These are phyloP conservation scores for Phytophthora melonis DNA, from an alignment of 352 stramenopile genomes.

Conservation along the genomic window DNA sequence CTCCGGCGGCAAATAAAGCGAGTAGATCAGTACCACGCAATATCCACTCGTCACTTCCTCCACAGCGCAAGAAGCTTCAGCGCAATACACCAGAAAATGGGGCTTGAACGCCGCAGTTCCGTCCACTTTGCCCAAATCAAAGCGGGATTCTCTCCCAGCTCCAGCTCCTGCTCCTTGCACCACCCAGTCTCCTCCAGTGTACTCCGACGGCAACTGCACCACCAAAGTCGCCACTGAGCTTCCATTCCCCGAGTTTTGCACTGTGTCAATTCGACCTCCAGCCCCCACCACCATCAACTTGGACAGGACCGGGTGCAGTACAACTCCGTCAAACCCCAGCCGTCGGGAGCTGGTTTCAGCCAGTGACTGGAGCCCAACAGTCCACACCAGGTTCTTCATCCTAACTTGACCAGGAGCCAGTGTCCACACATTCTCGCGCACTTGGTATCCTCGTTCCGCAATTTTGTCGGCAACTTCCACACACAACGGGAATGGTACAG, in stretches of 20 bases:
- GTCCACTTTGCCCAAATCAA: constrained; percentile 10
- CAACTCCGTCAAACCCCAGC: constrained; percentile 1
- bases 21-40: constrained; percentile 10
- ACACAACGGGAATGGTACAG: constrained; percentile 5
- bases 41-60: constrained; percentile 13
- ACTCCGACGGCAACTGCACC: constrained; percentile 17
- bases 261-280: background rate
- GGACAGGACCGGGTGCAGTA: constrained; percentile 4
- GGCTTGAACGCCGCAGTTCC: constrained; percentile 7
- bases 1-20: constrained; percentile 10
- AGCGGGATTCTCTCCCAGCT: background rate
- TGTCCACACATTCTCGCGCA: background rate
- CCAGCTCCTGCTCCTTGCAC: background rate
- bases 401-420: background rate
- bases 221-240: constrained; percentile 8
- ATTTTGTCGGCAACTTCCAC: background rate
- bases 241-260: background rate
- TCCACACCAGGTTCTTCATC: constrained; percentile 12
- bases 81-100: constrained; percentile 10
- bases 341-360: background rate
- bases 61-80: background rate
- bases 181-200: constrained; percentile 11
- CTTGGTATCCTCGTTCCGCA: background rate
- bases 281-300: constrained; percentile 11
- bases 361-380: background rate